Evolutionary conservation across 129 eudicot genomes (phyloP), one percentile per base, ranked within the genome.

Genomic region (Saposhnikovia divaricata): DNA sequence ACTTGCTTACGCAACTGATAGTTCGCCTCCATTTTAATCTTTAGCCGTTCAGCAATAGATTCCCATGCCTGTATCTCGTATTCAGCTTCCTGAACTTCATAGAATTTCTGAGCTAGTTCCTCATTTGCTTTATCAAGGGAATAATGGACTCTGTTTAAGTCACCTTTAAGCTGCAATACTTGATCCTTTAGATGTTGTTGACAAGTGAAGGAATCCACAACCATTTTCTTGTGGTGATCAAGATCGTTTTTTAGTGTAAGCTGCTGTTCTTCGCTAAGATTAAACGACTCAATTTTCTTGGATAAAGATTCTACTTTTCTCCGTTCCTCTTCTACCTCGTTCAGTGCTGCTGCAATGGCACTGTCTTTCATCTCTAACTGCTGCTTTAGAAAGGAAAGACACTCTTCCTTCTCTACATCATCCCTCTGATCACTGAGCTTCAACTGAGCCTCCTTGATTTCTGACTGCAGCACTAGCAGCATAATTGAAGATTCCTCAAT

Each of bases 41-140:
- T 74, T 77, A 91, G 53, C 66, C 87, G 85, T 71, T 88, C 92
- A 4, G 92, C 91, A 55, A 84, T 40, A 3, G 93, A 91, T 84
- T 85, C 90, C 97, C 96, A 91, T 78, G 81, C 27, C 28, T 91
- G 91, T 77, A 94, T 47, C 50, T 94, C 98, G 19, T 84, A 91
- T 77, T 94, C 96, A 39, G 87, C 83, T 78, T 89, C 97, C 77
- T 80, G 90, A 46, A 82, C 86, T 66, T 90, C 93, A 74, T 86
- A 84, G 81, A 78, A 81, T 27, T 82, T 85, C 55, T 86, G 86
- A 79, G 80, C 84, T 65, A 93, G 80, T 84, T 91, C 96, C 23
- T 85, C 85, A 31, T 91, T 84, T 50, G 90, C 90, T 77, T 57
- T 80, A 18, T 87, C 88, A 71, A 93, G 82, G 76, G 90, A 82